A percentile compares a stretch with the other conserved stretches of the same genome.
Conservation (phyloP, 306 rosid species). For the Malus orientalis region DNA sequence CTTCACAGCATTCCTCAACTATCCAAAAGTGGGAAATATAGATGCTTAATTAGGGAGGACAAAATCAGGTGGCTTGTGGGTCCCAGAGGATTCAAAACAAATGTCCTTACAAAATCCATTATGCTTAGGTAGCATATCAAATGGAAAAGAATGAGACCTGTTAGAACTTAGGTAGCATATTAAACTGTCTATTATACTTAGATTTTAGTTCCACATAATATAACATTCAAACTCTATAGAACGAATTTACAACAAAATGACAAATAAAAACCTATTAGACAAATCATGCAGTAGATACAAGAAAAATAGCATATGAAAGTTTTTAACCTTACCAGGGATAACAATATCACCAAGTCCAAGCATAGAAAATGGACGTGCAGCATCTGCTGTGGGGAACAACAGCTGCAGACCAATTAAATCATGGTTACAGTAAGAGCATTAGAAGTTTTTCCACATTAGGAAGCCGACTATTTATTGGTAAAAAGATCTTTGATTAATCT, state of each 20-base stretch:
- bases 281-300: background rate
- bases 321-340: slow-evolving; percentile 75
- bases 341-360: slow-evolving; percentile 99
- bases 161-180: background rate
- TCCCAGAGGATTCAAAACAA: background rate
- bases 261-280: background rate
- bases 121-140: background rate
- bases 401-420: slow-evolving; percentile 48
- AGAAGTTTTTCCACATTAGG: background rate
- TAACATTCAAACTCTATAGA: background rate
- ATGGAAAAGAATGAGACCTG: background rate
- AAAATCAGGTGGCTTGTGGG: background rate
- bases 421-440: slow-evolving; percentile 8
- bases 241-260: background rate
- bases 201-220: background rate
- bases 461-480: background rate
- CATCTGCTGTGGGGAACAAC: slow-evolving; percentile 88
- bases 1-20: background rate
- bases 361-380: slow-evolving; percentile 88
- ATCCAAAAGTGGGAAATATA: too few species aligned
- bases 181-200: background rate
- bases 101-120: background rate
- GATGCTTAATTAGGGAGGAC: background rate
- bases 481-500: slow-evolving; percentile 1
- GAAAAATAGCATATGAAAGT: slow-evolving; percentile 6